Evolutionary conservation across 768 basidiomycete genomes (phyloP).

Genomic region (Leccinum obscurum): DNA sequence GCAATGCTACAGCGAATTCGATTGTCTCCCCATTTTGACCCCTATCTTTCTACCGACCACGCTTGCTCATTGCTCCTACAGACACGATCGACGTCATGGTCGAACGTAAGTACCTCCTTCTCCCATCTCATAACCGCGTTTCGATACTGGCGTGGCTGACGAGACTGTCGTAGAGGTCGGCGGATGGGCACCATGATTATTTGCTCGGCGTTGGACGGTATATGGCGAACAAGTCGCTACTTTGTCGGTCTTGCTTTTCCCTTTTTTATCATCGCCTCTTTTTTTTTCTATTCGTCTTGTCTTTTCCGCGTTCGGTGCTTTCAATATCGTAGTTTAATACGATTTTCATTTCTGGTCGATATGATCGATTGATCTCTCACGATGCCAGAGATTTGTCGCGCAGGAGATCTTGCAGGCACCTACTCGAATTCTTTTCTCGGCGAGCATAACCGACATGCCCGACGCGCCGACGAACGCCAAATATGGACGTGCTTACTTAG

Average conservation of each 20-base stretch:
- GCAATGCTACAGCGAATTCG: neutral
- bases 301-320: neutral
- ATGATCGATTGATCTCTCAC: neutral
- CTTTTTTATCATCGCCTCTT: neutral
- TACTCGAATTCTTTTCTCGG: no score
- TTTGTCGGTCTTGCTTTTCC: neutral
- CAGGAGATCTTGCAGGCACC: no score
- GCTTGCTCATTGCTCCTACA: slow-evolving; percentile 23
- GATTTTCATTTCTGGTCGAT: neutral
- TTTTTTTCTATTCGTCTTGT: neutral
- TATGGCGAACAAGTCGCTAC: neutral
- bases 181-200: neutral
- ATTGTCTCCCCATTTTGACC: slow-evolving; percentile 1
- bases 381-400: neutral
- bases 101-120: slow-evolving; percentile 64
- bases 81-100: slow-evolving; percentile 98
- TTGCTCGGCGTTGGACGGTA: neutral
- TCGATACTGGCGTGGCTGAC: neutral
- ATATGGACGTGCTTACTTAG: no score
- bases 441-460: no score
- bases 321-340: neutral
- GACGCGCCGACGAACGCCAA: no score
- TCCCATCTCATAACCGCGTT: neutral
- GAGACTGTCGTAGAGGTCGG: neutral
- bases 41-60: neutral